A percentile compares a stretch with the other conserved stretches of the same genome.
Evolutionary conservation across 2,329 filamentous ascomycete species (phyloP).

Genomic region (Paecilomyces sp.): DNA sequence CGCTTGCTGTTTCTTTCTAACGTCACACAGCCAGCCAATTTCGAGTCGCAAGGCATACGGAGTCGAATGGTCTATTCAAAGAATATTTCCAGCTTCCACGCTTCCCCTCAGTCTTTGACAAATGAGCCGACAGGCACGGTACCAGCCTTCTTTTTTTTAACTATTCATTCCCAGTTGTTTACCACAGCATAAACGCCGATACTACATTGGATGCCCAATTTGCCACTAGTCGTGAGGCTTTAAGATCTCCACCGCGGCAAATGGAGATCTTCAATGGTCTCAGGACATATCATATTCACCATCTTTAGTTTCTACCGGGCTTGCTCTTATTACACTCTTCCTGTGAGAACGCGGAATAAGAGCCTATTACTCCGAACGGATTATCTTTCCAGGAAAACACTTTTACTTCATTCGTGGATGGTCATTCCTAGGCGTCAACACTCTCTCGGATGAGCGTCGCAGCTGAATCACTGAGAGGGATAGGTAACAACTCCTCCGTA

Average conservation of each 20-base stretch:
- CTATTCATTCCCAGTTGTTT: not conserved
- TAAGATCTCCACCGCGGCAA: not conserved
- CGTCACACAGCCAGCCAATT: not conserved
- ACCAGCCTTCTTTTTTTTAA: not conserved
- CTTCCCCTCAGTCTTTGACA: not conserved
- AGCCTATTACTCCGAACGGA: not conserved
- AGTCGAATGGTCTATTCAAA: not conserved
- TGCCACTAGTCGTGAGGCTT: not conserved
- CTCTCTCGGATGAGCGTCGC: not conserved
- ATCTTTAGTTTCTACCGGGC: not conserved
- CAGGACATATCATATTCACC: not conserved
- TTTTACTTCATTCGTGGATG: not conserved
- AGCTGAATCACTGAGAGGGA: not conserved
- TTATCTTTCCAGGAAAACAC: not conserved
- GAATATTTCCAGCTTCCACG: not conserved
- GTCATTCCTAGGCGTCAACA: not conserved
- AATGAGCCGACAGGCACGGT: not conserved
- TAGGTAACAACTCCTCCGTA: not conserved
- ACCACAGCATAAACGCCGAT: not conserved
- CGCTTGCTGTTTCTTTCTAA: not conserved
- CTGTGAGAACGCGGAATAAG: not conserved
- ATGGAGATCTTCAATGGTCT: not conserved
- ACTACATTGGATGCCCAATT: not conserved
- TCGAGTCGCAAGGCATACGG: not conserved
- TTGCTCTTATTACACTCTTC: not conserved